Percentiles rank a stretch among this genome's conserved stretches.
Conservation (phyloP, 805 yeast genomes). For the Starmerella cellae region DNA sequence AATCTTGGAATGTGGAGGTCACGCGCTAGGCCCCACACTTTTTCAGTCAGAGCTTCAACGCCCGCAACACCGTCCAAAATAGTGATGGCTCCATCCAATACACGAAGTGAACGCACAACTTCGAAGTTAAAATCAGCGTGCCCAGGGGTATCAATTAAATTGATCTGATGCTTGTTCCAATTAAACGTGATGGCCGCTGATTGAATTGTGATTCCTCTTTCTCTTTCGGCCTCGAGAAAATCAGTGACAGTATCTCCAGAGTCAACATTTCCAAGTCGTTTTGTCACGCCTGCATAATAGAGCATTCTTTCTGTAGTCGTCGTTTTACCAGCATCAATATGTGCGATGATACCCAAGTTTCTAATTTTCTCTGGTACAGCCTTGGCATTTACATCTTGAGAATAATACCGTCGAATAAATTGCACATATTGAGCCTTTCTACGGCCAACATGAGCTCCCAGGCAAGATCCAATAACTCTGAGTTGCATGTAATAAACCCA, state of each 20-base stretch:
- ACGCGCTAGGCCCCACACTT: slow-evolving; percentile 83
- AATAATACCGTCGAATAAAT: not conserved
- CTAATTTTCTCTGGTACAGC: slow-evolving; percentile 27
- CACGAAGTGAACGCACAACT: slow-evolving; percentile 77
- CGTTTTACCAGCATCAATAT: slow-evolving; percentile 96
- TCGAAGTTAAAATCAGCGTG: slow-evolving; percentile 97
- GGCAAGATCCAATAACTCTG: not conserved
- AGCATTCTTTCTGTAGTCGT: slow-evolving; percentile 95
- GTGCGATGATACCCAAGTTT: slow-evolving; percentile 96
- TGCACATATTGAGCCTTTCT: not conserved
- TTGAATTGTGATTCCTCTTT: slow-evolving; percentile 90
- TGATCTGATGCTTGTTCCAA: slow-evolving; percentile 67
- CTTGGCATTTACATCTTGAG: not conserved
- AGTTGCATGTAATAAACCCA: not conserved
- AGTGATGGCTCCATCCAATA: slow-evolving; percentile 86
- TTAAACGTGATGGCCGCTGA: slow-evolving; percentile 88
- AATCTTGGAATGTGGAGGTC: slow-evolving; percentile 57
- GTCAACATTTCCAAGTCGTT: slow-evolving; percentile 78
- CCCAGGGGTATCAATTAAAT: slow-evolving; percentile 93
- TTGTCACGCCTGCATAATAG: slow-evolving; percentile 72
- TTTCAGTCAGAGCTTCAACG: slow-evolving; percentile 95
- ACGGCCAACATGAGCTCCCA: not conserved
- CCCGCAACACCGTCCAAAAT: slow-evolving; percentile 94
- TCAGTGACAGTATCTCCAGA: slow-evolving; percentile 96
- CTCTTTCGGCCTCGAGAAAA: slow-evolving; percentile 75